Evolutionary conservation across 805 yeast species (phyloP).

Genomic region (Hanseniaspora meyeri): DNA sequence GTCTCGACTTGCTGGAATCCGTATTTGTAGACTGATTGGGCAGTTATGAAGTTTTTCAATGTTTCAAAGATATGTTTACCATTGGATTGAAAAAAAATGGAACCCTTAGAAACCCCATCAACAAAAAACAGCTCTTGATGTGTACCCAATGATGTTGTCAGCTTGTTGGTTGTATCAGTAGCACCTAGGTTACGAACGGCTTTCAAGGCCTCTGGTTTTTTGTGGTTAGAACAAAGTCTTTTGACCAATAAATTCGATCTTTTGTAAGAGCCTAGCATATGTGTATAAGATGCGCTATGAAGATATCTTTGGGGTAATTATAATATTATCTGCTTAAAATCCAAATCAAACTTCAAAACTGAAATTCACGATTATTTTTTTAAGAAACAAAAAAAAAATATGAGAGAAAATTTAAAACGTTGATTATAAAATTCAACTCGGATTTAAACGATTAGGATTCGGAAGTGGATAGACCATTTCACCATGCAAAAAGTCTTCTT

Average conservation of each 20-base stretch:
- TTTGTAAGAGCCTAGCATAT: background rate
- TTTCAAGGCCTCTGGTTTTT: background rate
- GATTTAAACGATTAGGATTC: no score
- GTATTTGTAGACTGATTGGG: constrained; percentile 56
- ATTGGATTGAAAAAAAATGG: constrained; percentile 81
- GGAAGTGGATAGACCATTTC: no score
- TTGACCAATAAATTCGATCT: background rate
- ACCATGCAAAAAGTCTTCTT: no score
- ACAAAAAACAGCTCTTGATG: constrained; percentile 68
- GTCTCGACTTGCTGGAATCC: constrained; percentile 89
- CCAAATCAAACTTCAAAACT: no score
- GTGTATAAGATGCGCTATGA: background rate
- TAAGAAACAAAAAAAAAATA: no score
- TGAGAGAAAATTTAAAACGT: no score
- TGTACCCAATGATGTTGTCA: constrained; percentile 26
- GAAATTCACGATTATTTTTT: no score
- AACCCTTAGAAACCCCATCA: constrained; percentile 79
- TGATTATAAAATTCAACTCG: no score
- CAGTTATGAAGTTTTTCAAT: constrained; percentile 67
- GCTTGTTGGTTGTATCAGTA: constrained; percentile 7
- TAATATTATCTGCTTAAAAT: no score
- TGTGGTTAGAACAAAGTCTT: background rate
- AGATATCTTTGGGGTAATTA: no score
- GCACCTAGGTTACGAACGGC: background rate
- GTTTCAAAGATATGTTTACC: constrained; percentile 81